These are phyloP conservation scores for Tausonia pullulans DNA, from an alignment of 1,284 basidiomycete species.

Conservation along the genomic window DNA sequence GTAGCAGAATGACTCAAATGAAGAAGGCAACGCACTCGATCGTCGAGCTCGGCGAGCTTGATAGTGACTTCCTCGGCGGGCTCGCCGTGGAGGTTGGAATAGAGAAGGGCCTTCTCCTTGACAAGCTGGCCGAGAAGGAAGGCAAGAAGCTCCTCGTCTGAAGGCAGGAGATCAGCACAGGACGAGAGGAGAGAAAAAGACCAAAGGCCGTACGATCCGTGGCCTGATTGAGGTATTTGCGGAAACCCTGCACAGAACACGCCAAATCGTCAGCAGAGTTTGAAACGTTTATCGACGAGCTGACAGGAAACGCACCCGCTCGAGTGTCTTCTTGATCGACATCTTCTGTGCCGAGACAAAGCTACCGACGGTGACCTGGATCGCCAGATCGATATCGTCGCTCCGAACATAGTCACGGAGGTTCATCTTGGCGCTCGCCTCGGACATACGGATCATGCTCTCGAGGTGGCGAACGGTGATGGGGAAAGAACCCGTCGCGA, in stretches of 20 bases:
- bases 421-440: slow-evolving; percentile 97
- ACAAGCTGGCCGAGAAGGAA: slow-evolving; percentile 90
- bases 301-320: slow-evolving; percentile 53
- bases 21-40: slow-evolving; percentile 47
- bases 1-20: background rate
- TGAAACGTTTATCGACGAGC: background rate
- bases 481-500: slow-evolving; percentile 93
- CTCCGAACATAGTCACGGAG: slow-evolving; percentile 87
- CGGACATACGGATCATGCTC: slow-evolving; percentile 98
- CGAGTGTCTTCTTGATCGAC: slow-evolving; percentile 94
- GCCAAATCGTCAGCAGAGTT: background rate
- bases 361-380: slow-evolving; percentile 85
- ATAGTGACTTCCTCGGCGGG: slow-evolving; percentile 64
- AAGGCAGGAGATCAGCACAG: background rate
- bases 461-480: slow-evolving; percentile 97
- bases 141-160: slow-evolving; percentile 77
- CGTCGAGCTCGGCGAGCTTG: slow-evolving; percentile 67
- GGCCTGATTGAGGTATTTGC: slow-evolving; percentile 91
- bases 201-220: slow-evolving; percentile 46
- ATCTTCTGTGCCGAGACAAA: slow-evolving; percentile 97
- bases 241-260: slow-evolving; percentile 58
- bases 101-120: slow-evolving; percentile 83
- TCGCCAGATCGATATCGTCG: slow-evolving; percentile 95
- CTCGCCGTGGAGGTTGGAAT: slow-evolving; percentile 56
- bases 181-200: background rate